A percentile compares a stretch with the other conserved stretches of the same genome.
Evolutionary conservation across 2,329 filamentous ascomycete species (phyloP).

Genomic region (Hawksworthiomyces lignivorus): DNA sequence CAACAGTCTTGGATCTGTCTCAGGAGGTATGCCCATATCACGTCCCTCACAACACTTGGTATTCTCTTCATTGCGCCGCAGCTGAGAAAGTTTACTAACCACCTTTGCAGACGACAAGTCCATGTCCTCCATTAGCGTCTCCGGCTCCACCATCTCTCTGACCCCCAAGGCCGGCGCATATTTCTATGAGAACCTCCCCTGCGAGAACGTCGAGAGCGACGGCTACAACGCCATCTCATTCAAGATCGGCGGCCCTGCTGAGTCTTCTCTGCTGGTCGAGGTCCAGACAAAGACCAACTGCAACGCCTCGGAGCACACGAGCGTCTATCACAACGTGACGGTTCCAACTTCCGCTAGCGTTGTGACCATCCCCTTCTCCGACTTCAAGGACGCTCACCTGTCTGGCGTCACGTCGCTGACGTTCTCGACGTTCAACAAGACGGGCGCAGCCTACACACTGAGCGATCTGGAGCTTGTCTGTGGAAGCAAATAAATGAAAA

Average conservation of each 20-base stretch:
- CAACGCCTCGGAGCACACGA: constrained; percentile 27
- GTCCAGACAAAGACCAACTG: constrained; percentile 14
- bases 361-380: constrained; percentile 12
- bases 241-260: constrained; percentile 33
- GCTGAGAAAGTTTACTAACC: not conserved
- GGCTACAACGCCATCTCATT: constrained; percentile 41
- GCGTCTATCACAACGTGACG: constrained; percentile 10
- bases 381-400: constrained; percentile 39
- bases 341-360: constrained; percentile 3
- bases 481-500: not conserved
- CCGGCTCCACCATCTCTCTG: constrained; percentile 38
- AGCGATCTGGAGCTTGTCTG: constrained; percentile 14
- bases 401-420: constrained; percentile 9
- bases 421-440: constrained; percentile 12
- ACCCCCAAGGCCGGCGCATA: constrained; percentile 40
- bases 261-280: constrained; percentile 12
- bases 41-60: not conserved
- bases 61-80: too few relatives aligned
- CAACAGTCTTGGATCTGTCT: constrained; percentile 21
- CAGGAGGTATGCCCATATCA: constrained; percentile 22
- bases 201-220: constrained; percentile 35
- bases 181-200: constrained; percentile 46
- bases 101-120: constrained; percentile 38
- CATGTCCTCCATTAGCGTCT: constrained; percentile 34
- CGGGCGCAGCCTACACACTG: constrained; percentile 8